These are phyloP conservation scores for Lumnitzera littorea DNA, from an alignment of 345 rosid genomes.

Conservation along the genomic window DNA sequence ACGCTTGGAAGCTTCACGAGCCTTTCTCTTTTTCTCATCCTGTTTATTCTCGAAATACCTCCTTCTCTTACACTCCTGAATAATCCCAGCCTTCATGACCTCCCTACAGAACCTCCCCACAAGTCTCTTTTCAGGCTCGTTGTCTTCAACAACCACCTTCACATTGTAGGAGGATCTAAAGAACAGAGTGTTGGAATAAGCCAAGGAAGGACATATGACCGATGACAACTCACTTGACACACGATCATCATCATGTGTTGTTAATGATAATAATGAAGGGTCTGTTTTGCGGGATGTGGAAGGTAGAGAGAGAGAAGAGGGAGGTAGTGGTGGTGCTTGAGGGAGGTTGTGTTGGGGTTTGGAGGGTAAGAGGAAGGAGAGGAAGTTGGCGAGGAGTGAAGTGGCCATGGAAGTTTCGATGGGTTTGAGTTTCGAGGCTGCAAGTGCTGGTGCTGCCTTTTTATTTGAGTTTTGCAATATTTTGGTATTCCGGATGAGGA, in stretches of 20 bases:
- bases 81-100: constrained; percentile 71
- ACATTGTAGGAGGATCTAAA: constrained; percentile 65
- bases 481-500: too few relatives aligned
- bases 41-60: constrained; percentile 60
- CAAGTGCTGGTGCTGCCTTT: too few relatives aligned
- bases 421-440: too few relatives aligned
- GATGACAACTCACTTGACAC: constrained; percentile 36
- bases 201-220: constrained; percentile 63
- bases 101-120: constrained; percentile 64
- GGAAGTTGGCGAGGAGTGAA: constrained; percentile 52
- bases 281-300: constrained; percentile 19
- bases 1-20: constrained; percentile 82
- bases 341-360: constrained; percentile 10
- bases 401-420: constrained; percentile 45
- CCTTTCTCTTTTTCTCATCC: constrained; percentile 70
- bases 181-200: constrained; percentile 61
- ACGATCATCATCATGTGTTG: constrained; percentile 22
- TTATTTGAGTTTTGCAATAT: too few relatives aligned
- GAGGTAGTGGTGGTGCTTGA: constrained; percentile 11
- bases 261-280: not conserved
- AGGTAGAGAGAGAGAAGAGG: constrained; percentile 17
- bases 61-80: constrained; percentile 68
- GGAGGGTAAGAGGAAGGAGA: constrained; percentile 56
- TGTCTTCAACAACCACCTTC: constrained; percentile 61
- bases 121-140: constrained; percentile 70